A percentile compares a stretch with the other conserved stretches of the same genome.
Conservation (phyloP, 768 basidiomycete genomes). For the Tulasnella sp. region DNA sequence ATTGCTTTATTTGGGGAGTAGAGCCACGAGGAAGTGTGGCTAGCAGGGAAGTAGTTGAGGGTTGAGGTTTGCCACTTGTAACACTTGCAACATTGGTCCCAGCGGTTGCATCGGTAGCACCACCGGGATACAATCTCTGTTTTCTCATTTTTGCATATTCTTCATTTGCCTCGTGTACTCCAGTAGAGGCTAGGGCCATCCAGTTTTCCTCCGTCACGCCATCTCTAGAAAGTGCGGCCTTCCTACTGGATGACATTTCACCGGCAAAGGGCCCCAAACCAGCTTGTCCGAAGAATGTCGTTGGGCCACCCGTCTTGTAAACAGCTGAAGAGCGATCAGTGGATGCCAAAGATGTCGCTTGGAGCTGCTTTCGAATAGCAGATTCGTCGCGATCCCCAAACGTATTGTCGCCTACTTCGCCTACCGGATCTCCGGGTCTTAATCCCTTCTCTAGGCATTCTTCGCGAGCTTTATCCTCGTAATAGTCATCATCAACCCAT, state of each 20-base stretch:
- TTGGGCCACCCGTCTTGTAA: conserved; percentile 84
- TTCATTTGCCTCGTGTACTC: conserved; percentile 48
- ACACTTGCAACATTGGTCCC: neutral
- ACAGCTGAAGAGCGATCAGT: conserved; percentile 25
- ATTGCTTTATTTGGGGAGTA: neutral
- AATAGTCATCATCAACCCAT: conserved; percentile 94
- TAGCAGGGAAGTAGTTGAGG: neutral
- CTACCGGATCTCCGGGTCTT: conserved; percentile 69
- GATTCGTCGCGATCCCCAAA: conserved; percentile 31
- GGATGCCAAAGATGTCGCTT: conserved; percentile 31
- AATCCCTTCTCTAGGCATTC: conserved; percentile 73
- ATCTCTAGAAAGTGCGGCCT: conserved; percentile 62
- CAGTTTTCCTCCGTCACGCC: conserved; percentile 83
- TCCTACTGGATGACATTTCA: conserved; percentile 70
- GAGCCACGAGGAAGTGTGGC: neutral
- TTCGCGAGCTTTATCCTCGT: conserved; percentile 68
- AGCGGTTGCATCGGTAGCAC: conserved; percentile 2
- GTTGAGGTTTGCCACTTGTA: neutral
- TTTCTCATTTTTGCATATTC: conserved; percentile 25
- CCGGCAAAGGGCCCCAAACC: conserved; percentile 86
- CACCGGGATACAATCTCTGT: conserved; percentile 22
- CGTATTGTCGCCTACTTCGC: conserved; percentile 33
- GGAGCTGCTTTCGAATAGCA: conserved; percentile 22
- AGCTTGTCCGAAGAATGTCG: conserved; percentile 74
- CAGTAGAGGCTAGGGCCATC: conserved; percentile 69